Conservation (phyloP, 2,329 filamentous ascomycete species). For the Hypoxylon sp. region DNA sequence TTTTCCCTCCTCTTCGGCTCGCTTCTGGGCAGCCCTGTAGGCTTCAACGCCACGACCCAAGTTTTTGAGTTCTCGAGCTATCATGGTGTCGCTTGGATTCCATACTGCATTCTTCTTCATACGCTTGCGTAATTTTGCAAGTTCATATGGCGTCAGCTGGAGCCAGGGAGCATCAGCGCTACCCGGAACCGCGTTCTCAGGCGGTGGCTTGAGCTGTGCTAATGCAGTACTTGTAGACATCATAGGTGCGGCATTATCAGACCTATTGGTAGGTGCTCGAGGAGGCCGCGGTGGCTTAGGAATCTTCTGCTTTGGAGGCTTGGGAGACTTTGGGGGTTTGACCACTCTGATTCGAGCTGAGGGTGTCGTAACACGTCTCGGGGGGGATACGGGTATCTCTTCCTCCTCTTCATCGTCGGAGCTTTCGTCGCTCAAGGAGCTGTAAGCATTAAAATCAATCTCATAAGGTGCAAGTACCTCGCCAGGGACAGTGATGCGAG, state of each 20-base stretch:
- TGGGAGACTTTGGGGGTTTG: conserved; percentile 62
- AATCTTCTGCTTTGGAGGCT: conserved; percentile 62
- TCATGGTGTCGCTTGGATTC: conserved; percentile 89
- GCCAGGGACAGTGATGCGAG: conserved; percentile 75
- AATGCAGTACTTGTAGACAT: conserved; percentile 59
- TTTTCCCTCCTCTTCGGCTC: conserved; percentile 75
- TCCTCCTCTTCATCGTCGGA: conserved; percentile 54
- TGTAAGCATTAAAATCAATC: conserved; percentile 72
- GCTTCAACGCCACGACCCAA: conserved; percentile 77
- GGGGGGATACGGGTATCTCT: conserved; percentile 59
- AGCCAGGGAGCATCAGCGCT: conserved; percentile 75
- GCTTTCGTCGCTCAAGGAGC: conserved; percentile 67
- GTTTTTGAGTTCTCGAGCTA: conserved; percentile 80
- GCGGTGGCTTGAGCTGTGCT: conserved; percentile 68
- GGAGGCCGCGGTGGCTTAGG: conserved; percentile 52
- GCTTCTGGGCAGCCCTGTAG: conserved; percentile 72
- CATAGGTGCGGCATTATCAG: conserved; percentile 60
- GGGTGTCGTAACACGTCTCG: conserved; percentile 56
- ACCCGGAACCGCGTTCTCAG: conserved; percentile 71
- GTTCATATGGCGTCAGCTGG: conserved; percentile 74
- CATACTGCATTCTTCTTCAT: conserved; percentile 95
- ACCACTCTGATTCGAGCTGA: conserved; percentile 67
- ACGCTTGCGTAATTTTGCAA: conserved; percentile 80
- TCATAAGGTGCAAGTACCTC: conserved; percentile 77
- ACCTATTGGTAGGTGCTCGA: conserved; percentile 52